A percentile compares a stretch with the other conserved stretches of the same genome.
Evolutionary conservation across 495 filamentous ascomycete genomes (phyloP).

Genomic region (Daldinia loculata): DNA sequence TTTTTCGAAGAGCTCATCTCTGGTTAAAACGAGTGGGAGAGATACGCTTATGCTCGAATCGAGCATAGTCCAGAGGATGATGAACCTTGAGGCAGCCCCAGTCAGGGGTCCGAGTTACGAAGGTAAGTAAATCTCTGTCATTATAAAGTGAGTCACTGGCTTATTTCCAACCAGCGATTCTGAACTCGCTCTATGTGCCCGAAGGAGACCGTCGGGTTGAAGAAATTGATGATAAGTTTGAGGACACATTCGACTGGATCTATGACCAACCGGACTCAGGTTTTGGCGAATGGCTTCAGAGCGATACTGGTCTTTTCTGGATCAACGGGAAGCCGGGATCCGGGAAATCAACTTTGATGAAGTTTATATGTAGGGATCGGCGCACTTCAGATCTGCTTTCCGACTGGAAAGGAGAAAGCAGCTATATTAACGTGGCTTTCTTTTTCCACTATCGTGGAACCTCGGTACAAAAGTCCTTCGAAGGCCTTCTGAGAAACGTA

Average conservation of each 20-base stretch:
- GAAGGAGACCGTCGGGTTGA: constrained; percentile 8
- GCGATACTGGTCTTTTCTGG: constrained; percentile 31
- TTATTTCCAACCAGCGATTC: not conserved
- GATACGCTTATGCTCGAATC: not conserved
- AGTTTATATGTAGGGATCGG: constrained; percentile 32
- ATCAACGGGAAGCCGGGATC: constrained; percentile 37
- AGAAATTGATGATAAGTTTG: constrained; percentile 11
- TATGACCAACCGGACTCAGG: constrained; percentile 10
- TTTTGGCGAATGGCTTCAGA: constrained; percentile 32
- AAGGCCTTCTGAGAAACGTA: constrained; percentile 32
- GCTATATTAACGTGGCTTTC: constrained; percentile 9
- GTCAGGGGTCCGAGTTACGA: not conserved
- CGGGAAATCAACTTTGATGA: constrained; percentile 42
- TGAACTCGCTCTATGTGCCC: not conserved
- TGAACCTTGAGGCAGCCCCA: not conserved
- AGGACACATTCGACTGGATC: constrained; percentile 33
- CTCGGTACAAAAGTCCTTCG: constrained; percentile 32
- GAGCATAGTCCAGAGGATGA: not conserved
- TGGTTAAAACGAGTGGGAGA: not conserved
- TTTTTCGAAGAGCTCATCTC: not conserved
- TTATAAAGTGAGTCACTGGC: not conserved
- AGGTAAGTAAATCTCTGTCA: not conserved
- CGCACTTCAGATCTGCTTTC: constrained; percentile 27
- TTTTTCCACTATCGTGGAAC: constrained; percentile 35
- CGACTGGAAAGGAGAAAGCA: constrained; percentile 12